Base-by-base conservation (phyloP, 305 asterid genomes). In the Ajuga reptans region DNA sequence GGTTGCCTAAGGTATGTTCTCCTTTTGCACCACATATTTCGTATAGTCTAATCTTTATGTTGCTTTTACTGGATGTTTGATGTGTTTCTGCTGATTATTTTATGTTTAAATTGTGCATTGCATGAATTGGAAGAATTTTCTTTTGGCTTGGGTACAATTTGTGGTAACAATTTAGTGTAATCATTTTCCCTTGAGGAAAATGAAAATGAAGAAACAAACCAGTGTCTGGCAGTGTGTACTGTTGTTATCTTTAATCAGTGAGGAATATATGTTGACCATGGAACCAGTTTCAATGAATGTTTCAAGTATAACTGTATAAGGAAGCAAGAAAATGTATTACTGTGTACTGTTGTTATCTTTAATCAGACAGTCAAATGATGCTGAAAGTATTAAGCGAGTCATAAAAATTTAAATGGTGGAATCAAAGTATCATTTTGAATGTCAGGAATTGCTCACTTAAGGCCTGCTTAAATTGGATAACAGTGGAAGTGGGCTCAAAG, bases 401-500 rank as follows among this genome's bases (percentile, higher is more conserved):
- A 21, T 66, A 16, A 50, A 56, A 27, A 27, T 10, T 2, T 5
- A 43, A 18, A 37, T 29, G 5, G 37, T 64, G 47, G 17, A 39
- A 37, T 61, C 46, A 42, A 68, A 47, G 2, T 53, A 3, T 45
- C 62, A 47, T 37, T 34, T 66, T 59, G 17, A 46, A 18, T 66
- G 34, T 62, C 60, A 37, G 68, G 60, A 51, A 54, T 72, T 56
- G 59, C 34, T 68, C 56, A 24, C 14, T 47, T 41, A 67, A 67
- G 75, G 11, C 67, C 63, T 60, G 66, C 78, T 65, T 61, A 37
- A 52, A 56, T 46, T 42, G 70, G 80, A 57, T 63, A 61, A 46
- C 63, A 52, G 46, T 56, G 43, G 74, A 77, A 78, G 45, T 66
- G 37, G 69, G 58, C 45, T 50, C 72, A 66, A 12, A 56, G 36